These are phyloP conservation scores for Cyanidioschyzon merolae DNA, from an alignment of 23 red algal species.

Conservation along the genomic window DNA sequence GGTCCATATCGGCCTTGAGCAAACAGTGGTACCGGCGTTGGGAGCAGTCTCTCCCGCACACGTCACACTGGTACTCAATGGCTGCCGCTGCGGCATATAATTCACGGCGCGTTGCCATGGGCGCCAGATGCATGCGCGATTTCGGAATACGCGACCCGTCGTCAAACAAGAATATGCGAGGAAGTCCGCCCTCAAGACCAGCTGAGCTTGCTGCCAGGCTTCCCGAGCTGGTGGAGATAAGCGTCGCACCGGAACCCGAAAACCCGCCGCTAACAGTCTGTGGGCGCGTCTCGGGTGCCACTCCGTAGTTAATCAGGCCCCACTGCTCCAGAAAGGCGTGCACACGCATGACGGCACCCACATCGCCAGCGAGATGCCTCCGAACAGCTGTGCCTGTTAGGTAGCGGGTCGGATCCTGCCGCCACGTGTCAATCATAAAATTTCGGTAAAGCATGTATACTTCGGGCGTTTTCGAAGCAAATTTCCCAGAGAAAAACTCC, in stretches of 20 bases:
- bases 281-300: constrained; percentile 62
- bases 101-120: constrained; percentile 50
- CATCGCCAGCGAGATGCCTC: constrained; percentile 81
- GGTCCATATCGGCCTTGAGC: constrained; percentile 59
- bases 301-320: constrained; percentile 92
- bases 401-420: constrained; percentile 55
- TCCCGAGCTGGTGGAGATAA: not conserved
- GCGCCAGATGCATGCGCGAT: not conserved
- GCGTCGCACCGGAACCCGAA: not conserved
- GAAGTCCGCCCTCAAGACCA: constrained; percentile 36
- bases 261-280: constrained; percentile 10
- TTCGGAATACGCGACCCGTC: constrained; percentile 33
- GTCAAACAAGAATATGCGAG: constrained; percentile 73
- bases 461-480: constrained; percentile 69
- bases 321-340: constrained; percentile 96
- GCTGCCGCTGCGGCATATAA: constrained; percentile 73
- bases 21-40: constrained; percentile 74
- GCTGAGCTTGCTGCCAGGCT: not conserved
- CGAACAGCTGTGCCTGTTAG: constrained; percentile 65
- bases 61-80: constrained; percentile 71
- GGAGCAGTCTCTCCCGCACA: constrained; percentile 78
- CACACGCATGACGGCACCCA: constrained; percentile 77
- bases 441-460: constrained; percentile 85
- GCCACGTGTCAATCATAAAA: constrained; percentile 89
- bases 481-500: constrained; percentile 69